Evolutionary conservation across 2,329 filamentous ascomycete species (phyloP), one percentile per base, ranked within the genome.

Genomic region (Monosporascus sp.): DNA sequence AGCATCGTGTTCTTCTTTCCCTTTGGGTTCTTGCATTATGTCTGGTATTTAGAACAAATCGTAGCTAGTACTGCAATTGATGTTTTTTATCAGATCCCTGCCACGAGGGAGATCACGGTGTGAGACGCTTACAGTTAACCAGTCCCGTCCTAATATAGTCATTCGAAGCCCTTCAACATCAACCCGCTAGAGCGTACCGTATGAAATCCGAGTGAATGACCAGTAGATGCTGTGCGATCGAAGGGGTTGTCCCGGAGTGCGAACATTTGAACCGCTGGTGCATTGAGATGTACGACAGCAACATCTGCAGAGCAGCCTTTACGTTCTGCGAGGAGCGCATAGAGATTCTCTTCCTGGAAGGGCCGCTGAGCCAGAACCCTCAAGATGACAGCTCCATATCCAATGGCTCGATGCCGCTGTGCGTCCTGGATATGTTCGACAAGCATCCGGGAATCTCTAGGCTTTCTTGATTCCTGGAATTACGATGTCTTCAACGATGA

Each of bases 401-500:
- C 37, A 37, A 50, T 38, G 38, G 44, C 37, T 45, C 44, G 16
- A 37, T 41, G 7, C 56, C 56, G 22, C 49, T 58, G 6, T 58
- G 54, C 40, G 56, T 49, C 20, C 27, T 50, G 20, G 56, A 52
- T 22, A 26, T 20, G 2, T 48, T 53, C 24, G 27, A 27, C 5
- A 41, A 35, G n/a, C 57, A 58, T 58, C 24, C 48, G 52, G 37
- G 40, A 50, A 14, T 54, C 56, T 3, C 41, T 58, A 11, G 51
- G 50, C 1, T 27, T 50, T 17, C 35, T 45, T 2, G 37, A n/a
- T n/a, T 7, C 4, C 16, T 52, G 50, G 50, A 55, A 49, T 20
- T 55, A 37, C 50, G 8, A 7, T 24, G 7, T 52, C n/a, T n/a
- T n/a, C 26, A 58, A 56, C 19, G 37, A 38, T 20, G 54, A 55